Conservation (phyloP, 2,329 filamentous ascomycete genomes). For the Sclerotinia trifoliorum region DNA sequence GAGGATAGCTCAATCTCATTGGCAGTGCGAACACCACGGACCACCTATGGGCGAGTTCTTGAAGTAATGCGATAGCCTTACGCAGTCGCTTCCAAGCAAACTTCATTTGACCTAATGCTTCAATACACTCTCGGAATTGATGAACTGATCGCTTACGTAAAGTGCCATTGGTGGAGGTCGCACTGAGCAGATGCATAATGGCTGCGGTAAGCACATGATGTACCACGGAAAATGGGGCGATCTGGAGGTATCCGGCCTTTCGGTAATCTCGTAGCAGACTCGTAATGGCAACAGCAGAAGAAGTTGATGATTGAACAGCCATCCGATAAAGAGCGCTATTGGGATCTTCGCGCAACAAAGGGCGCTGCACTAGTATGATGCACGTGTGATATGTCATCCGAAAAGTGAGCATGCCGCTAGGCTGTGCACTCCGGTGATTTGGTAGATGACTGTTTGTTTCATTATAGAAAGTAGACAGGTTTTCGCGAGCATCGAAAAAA, state of each 20-base stretch:
- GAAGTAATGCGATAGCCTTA: slow-evolving; percentile 2
- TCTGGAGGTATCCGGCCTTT: neutral
- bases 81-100: slow-evolving; percentile 6
- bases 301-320: slow-evolving; percentile 4
- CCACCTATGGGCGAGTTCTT: slow-evolving; percentile 7
- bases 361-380: slow-evolving; percentile 1
- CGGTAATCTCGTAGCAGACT: neutral
- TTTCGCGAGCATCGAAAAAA: slow-evolving; percentile 3
- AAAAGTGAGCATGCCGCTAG: neutral
- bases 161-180: neutral
- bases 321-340: neutral
- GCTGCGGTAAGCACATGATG: slow-evolving; percentile 7
- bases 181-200: slow-evolving; percentile 9
- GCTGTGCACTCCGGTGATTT: neutral
- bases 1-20: slow-evolving; percentile 8
- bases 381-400: slow-evolving; percentile 9
- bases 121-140: slow-evolving; percentile 3
- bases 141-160: slow-evolving; percentile 1
- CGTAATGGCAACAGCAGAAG: slow-evolving; percentile 1
- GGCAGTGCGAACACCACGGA: slow-evolving; percentile 3
- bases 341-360: neutral
- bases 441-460: neutral
- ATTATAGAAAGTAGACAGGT: neutral
- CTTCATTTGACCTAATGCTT: neutral
- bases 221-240: neutral